A percentile compares a stretch with the other conserved stretches of the same genome.
Evolutionary conservation across 2,329 filamentous ascomycete genomes (phyloP).

Genomic region (Gyromitra esculenta): DNA sequence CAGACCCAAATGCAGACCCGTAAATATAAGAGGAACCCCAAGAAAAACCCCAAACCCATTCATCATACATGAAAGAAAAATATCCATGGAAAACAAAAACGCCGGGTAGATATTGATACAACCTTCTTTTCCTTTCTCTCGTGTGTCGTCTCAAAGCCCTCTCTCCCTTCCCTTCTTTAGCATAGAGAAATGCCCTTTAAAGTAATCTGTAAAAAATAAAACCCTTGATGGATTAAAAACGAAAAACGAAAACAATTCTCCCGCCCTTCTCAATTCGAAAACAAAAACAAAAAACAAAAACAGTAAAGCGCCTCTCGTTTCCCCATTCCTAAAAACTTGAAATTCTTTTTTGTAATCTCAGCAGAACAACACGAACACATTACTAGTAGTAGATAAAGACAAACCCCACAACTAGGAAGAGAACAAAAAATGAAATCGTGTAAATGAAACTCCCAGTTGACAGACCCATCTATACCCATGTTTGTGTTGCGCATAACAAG

Average conservation of each 20-base stretch:
- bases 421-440: slow-evolving; percentile 51
- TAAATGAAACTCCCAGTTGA: slow-evolving; percentile 53
- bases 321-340: slow-evolving; percentile 46
- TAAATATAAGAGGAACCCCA: slow-evolving; percentile 43
- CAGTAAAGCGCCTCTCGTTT: slow-evolving; percentile 49
- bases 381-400: slow-evolving; percentile 51
- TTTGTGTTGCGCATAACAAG: slow-evolving; percentile 52
- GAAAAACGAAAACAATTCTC: slow-evolving; percentile 41
- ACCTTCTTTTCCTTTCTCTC: slow-evolving; percentile 46
- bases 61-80: slow-evolving; percentile 45
- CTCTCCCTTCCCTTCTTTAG: slow-evolving; percentile 6
- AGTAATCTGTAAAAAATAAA: slow-evolving; percentile 35
- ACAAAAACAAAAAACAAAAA: slow-evolving; percentile 33
- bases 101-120: slow-evolving; percentile 54
- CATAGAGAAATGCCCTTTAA: slow-evolving; percentile 51
- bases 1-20: slow-evolving; percentile 31
- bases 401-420: slow-evolving; percentile 53
- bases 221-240: slow-evolving; percentile 19
- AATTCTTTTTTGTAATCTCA: slow-evolving; percentile 49
- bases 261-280: slow-evolving; percentile 34
- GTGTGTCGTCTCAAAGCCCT: slow-evolving; percentile 31
- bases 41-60: slow-evolving; percentile 39
- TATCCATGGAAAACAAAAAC: slow-evolving; percentile 54
- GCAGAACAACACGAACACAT: slow-evolving; percentile 49
- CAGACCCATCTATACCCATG: slow-evolving; percentile 54